phyloP scores from a whole-genome alignment of 2,329 filamentous ascomycete genomes.

The Grosmannia clavigera region DNA sequence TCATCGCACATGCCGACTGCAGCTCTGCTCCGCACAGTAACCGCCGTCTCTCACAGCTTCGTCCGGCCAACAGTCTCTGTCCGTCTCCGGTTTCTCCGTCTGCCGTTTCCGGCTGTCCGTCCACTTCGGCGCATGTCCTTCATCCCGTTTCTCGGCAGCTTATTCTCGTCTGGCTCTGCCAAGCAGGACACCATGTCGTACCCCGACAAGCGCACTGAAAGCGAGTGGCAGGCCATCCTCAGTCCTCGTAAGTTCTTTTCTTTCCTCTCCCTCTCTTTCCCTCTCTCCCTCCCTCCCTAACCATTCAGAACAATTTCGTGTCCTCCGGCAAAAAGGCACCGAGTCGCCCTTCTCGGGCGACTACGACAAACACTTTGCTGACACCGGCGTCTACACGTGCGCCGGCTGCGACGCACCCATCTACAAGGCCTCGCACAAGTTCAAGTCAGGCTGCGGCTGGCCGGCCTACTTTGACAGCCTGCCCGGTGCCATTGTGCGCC shows the following conservation, averaged over 20 bases:
- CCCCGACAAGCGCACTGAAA: conserved; percentile 66
- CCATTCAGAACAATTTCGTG: conserved; percentile 78
- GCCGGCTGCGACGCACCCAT: conserved; percentile 77
- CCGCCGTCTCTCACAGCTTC: conserved; percentile 15
- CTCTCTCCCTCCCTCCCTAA: neutral
- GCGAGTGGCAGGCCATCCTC: conserved; percentile 83
- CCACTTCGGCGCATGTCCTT: conserved; percentile 51
- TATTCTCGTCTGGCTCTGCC: conserved; percentile 54
- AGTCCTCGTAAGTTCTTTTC: conserved; percentile 32
- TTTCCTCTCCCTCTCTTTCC: neutral
- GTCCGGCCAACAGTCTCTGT: conserved; percentile 28
- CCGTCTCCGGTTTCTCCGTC: conserved; percentile 28
- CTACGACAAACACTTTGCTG: conserved; percentile 76
- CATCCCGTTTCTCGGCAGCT: conserved; percentile 64
- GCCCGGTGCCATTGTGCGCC: conserved; percentile 75
- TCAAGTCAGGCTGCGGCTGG: conserved; percentile 94
- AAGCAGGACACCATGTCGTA: conserved; percentile 48
- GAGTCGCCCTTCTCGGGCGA: conserved; percentile 69
- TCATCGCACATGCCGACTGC: neutral
- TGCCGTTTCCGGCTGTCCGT: conserved; percentile 25
- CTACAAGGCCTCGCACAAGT: conserved; percentile 90
- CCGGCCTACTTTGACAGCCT: conserved; percentile 95
- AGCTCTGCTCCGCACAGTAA: neutral
- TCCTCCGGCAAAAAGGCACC: conserved; percentile 86
- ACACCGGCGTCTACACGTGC: conserved; percentile 71